A percentile compares a stretch with the other conserved stretches of the same genome.
phyloP scores from a whole-genome alignment of 2,329 filamentous ascomycete genomes.

The Huntiella decipiens region DNA sequence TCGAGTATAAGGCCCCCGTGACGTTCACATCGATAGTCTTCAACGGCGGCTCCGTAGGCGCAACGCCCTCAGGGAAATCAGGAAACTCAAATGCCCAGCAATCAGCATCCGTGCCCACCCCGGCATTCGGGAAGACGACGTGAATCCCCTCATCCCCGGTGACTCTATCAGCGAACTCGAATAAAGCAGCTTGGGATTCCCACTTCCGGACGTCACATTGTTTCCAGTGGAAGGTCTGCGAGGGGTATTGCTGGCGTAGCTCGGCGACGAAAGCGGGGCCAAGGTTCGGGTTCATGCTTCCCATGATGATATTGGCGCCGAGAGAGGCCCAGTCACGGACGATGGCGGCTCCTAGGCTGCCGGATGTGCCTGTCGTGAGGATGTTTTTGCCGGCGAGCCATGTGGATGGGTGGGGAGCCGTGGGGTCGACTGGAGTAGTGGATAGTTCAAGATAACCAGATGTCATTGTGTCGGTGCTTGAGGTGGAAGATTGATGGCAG shows the following conservation, averaged over 20 bases:
- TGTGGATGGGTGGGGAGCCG: conserved; percentile 23
- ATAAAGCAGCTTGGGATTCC: conserved; percentile 43
- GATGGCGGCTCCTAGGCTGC: conserved; percentile 38
- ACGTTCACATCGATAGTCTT: conserved; percentile 42
- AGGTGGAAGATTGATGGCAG: too few species aligned
- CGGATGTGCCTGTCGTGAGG: conserved; percentile 45
- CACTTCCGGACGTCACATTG: conserved; percentile 47
- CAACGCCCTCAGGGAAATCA: conserved; percentile 21
- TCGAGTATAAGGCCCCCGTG: conserved; percentile 44
- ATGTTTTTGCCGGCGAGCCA: conserved; percentile 36
- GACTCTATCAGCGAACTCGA: conserved; percentile 33
- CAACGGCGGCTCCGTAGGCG: conserved; percentile 28
- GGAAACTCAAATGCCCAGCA: conserved; percentile 28
- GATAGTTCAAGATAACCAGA: too few species aligned
- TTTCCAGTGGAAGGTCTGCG: conserved; percentile 31
- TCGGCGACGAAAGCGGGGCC: conserved; percentile 36
- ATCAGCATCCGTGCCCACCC: conserved; percentile 26
- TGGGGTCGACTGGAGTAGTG: conserved; percentile 20
- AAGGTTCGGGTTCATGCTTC: conserved; percentile 36
- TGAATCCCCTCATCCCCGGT: conserved; percentile 31
- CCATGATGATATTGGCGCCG: conserved; percentile 42
- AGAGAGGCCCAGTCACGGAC: conserved; percentile 32
- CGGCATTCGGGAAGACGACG: conserved; percentile 47
- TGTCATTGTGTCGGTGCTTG: too few species aligned
- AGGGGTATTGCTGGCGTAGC: conserved; percentile 23